Percentiles rank a stretch among this genome's conserved stretches.
Evolutionary conservation across 768 basidiomycete genomes (phyloP).

Genomic region (Grammothele lineata): DNA sequence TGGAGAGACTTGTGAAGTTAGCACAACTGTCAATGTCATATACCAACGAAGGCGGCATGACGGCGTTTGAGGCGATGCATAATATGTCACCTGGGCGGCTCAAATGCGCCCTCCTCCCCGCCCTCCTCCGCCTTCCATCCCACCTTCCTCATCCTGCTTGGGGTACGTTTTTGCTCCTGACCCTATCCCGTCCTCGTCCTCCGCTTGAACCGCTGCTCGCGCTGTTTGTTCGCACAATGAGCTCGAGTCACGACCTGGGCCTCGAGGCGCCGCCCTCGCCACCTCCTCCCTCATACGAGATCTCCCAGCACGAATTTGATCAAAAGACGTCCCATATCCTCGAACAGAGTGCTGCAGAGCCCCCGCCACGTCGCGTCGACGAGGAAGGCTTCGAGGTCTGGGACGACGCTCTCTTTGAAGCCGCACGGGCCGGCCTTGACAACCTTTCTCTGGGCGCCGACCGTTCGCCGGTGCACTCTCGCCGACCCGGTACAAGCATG

Average conservation of each 20-base stretch:
- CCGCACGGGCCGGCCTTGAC: slow-evolving; percentile 24
- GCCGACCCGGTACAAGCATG: neutral
- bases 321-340: slow-evolving; percentile 44
- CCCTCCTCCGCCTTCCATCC: neutral
- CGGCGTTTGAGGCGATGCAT: slow-evolving; percentile 11
- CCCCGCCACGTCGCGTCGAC: slow-evolving; percentile 19
- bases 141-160: neutral
- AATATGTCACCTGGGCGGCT: slow-evolving; percentile 1
- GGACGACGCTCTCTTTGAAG: slow-evolving; percentile 38
- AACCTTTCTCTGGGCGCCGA: neutral
- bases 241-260: too few species aligned
- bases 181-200: too few species aligned
- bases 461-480: neutral
- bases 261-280: slow-evolving; percentile 16
- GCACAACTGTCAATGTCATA: too few species aligned
- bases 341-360: slow-evolving; percentile 33
- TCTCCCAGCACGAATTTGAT: slow-evolving; percentile 41
- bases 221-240: too few species aligned
- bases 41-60: too few species aligned
- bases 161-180: too few species aligned
- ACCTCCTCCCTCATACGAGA: slow-evolving; percentile 41
- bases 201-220: too few species aligned
- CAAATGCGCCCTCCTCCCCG: neutral
- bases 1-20: too few species aligned
- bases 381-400: slow-evolving; percentile 45